A percentile compares a stretch with the other conserved stretches of the same genome.
Conservation (phyloP, 495 filamentous ascomycete species). For the Neurospora tetrasperma region DNA sequence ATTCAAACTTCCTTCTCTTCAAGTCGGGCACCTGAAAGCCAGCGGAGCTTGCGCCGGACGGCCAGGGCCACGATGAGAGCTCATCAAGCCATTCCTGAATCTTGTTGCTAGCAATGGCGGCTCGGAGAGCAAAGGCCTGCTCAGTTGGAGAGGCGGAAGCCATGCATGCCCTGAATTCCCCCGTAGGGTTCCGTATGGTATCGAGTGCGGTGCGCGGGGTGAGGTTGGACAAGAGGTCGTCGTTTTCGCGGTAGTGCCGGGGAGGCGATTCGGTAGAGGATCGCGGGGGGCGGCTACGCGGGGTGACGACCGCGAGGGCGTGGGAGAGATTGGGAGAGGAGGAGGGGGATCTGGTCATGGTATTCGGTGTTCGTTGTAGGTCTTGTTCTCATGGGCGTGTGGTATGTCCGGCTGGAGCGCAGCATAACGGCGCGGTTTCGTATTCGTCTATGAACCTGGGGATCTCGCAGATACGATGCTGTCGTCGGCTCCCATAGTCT, state of each 20-base stretch:
- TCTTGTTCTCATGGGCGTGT: conserved; percentile 1
- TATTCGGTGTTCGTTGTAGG: conserved; percentile 3
- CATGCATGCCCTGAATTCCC: conserved; percentile 50
- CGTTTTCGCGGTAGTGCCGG: conserved; percentile 24
- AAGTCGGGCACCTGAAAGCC: conserved; percentile 46
- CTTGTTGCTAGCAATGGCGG: conserved; percentile 62
- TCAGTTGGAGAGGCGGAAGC: conserved; percentile 56
- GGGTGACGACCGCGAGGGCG: conserved; percentile 16
- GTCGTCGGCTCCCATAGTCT: conserved; percentile 1
- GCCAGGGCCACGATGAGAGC: conserved; percentile 68
- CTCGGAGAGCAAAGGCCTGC: conserved; percentile 61
- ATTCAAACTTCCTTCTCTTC: conserved; percentile 24
- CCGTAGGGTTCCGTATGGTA: conserved; percentile 40
- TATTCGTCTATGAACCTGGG: neutral
- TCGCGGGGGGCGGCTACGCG: conserved; percentile 10
- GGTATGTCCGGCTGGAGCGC: neutral
- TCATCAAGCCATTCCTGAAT: conserved; percentile 71
- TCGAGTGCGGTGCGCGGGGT: conserved; percentile 32
- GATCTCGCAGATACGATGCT: conserved; percentile 1
- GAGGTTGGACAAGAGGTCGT: conserved; percentile 36
- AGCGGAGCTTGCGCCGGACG: conserved; percentile 37
- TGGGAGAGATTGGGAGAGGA: conserved; percentile 12
- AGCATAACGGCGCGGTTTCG: neutral
- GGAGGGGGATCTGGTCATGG: conserved; percentile 21
- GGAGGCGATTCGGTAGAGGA: conserved; percentile 27